These are phyloP conservation scores for Ilyonectria sp. DNA, from an alignment of 2,329 filamentous ascomycete genomes.

Conservation along the genomic window DNA sequence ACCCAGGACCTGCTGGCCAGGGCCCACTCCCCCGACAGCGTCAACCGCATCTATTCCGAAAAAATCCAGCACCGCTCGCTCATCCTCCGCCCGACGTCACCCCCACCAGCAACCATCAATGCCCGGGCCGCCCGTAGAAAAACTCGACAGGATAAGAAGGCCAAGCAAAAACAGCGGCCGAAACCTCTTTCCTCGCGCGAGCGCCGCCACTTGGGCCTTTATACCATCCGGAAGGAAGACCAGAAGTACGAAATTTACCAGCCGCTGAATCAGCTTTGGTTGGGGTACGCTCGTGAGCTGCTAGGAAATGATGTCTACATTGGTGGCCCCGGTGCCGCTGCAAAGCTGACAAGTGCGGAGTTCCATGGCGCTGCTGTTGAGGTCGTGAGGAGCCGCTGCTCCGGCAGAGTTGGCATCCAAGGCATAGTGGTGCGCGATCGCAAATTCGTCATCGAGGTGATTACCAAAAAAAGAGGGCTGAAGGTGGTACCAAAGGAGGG, in stretches of 20 bases:
- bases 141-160: constrained; percentile 62
- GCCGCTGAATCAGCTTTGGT: constrained; percentile 85
- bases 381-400: constrained; percentile 86
- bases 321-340: constrained; percentile 73
- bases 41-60: constrained; percentile 81
- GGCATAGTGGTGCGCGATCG: constrained; percentile 94
- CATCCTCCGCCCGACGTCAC: constrained; percentile 82
- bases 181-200: constrained; percentile 85
- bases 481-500: constrained; percentile 93
- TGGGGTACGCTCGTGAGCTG: constrained; percentile 87
- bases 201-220: constrained; percentile 80
- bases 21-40: constrained; percentile 83
- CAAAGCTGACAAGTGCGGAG: constrained; percentile 87
- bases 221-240: constrained; percentile 79
- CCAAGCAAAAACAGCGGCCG: constrained; percentile 66
- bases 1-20: constrained; percentile 79
- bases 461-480: constrained; percentile 79
- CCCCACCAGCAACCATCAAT: constrained; percentile 68
- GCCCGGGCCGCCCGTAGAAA: constrained; percentile 71
- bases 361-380: constrained; percentile 89
- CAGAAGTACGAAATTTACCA: constrained; percentile 80
- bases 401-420: constrained; percentile 83
- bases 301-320: constrained; percentile 74
- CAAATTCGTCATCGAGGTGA: constrained; percentile 87
- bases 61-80: constrained; percentile 88